Conservation (phyloP, 768 basidiomycete genomes). For the Leucocoprinus birnbaumii region DNA sequence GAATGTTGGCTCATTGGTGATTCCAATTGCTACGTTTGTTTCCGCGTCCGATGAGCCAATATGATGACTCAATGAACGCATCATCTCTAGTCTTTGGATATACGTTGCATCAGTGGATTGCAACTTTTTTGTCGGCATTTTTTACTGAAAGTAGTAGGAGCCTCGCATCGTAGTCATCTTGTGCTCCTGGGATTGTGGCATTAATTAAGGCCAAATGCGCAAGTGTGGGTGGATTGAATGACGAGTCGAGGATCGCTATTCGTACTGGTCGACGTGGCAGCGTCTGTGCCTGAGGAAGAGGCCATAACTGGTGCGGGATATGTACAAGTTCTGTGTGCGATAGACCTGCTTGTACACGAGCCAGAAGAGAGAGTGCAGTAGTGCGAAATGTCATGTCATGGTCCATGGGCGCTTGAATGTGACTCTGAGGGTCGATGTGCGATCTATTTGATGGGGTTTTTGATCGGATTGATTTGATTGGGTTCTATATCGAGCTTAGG, state of each 20-base stretch:
- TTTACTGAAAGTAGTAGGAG: slow-evolving; percentile 80
- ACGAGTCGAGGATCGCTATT: slow-evolving; percentile 83
- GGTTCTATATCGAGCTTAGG: background rate
- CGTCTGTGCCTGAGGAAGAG: slow-evolving; percentile 33
- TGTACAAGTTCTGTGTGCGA: slow-evolving; percentile 54
- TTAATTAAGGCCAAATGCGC: slow-evolving; percentile 81
- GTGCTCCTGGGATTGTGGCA: slow-evolving; percentile 25
- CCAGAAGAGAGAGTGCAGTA: slow-evolving; percentile 8
- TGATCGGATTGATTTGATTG: no score
- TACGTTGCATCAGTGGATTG: slow-evolving; percentile 71
- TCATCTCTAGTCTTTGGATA: slow-evolving; percentile 85
- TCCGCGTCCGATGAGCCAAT: slow-evolving; percentile 12
- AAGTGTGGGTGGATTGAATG: slow-evolving; percentile 88
- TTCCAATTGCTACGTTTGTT: slow-evolving; percentile 78
- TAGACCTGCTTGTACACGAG: slow-evolving; percentile 12
- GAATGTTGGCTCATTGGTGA: slow-evolving; percentile 88
- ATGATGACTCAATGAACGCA: slow-evolving; percentile 61
- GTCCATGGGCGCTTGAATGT: slow-evolving; percentile 9
- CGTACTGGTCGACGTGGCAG: slow-evolving; percentile 28
- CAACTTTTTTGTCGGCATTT: slow-evolving; percentile 82
- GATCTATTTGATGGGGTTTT: background rate
- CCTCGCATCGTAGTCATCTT: slow-evolving; percentile 59
- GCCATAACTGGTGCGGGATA: slow-evolving; percentile 63
- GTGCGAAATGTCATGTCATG: background rate
- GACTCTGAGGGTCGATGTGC: background rate